Conservation (phyloP, 2,329 filamentous ascomycete genomes). For the Paecilomyces sp. region DNA sequence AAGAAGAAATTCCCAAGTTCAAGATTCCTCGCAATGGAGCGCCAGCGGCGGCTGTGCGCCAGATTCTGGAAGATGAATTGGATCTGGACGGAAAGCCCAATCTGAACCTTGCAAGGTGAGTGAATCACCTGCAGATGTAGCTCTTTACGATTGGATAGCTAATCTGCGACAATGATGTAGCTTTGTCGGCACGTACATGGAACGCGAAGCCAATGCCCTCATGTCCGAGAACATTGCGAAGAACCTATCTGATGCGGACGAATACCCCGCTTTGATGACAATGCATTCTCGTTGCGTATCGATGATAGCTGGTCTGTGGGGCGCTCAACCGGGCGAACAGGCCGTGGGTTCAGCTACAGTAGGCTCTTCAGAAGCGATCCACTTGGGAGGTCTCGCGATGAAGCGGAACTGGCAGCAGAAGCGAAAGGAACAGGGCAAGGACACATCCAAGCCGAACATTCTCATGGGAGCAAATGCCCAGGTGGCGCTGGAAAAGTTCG, state of each 20-base stretch:
- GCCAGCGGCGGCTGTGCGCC: constrained; percentile 52
- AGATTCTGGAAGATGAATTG: constrained; percentile 57
- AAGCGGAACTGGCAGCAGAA: constrained; percentile 67
- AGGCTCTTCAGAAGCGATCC: constrained; percentile 64
- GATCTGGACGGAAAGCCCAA: constrained; percentile 61
- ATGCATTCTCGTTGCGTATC: constrained; percentile 63
- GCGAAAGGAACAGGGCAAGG: constrained; percentile 53
- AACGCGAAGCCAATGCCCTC: constrained; percentile 56
- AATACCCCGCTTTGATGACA: constrained; percentile 53
- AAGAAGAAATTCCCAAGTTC: constrained; percentile 26
- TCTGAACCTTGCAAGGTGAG: constrained; percentile 55
- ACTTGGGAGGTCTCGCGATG: constrained; percentile 65
- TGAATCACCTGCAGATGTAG: not conserved
- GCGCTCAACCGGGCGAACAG: constrained; percentile 53
- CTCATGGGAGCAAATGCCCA: constrained; percentile 69
- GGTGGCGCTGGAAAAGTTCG: constrained; percentile 66
- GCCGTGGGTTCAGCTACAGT: constrained; percentile 64
- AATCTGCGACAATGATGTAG: constrained; percentile 23
- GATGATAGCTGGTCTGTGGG: constrained; percentile 63
- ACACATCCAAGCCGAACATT: constrained; percentile 60
- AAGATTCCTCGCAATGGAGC: constrained; percentile 23
- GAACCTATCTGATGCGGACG: constrained; percentile 65
- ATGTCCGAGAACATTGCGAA: constrained; percentile 64
- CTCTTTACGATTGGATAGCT: not conserved
- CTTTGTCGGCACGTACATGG: constrained; percentile 68